Percentiles rank a stretch among this genome's conserved stretches.
Conservation (phyloP, 148 eudicot genomes). For the Cornus controversa region DNA sequence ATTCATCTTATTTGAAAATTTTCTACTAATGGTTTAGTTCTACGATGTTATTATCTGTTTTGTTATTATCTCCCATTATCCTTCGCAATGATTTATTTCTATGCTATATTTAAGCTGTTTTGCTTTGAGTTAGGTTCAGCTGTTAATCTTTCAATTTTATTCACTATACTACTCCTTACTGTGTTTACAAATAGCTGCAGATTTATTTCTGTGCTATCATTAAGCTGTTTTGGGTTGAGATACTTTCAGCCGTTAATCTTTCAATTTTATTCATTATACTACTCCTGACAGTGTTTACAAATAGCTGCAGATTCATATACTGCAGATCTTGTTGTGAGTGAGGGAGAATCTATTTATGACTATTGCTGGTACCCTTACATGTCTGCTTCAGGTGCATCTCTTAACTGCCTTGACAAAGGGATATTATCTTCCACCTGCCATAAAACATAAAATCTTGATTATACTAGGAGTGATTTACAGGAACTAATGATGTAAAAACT, state of each 20-base stretch:
- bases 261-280: background rate
- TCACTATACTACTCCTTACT: slow-evolving; percentile 4
- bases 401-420: slow-evolving; percentile 1
- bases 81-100: background rate
- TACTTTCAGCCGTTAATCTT: background rate
- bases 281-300: slow-evolving; percentile 8
- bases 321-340: slow-evolving; percentile 61
- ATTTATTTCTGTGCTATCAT: slow-evolving; percentile 16
- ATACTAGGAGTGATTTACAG: background rate
- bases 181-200: slow-evolving; percentile 36
- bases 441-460: background rate
- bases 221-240: background rate
- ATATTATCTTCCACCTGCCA: background rate
- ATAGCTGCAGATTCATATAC: slow-evolving; percentile 68
- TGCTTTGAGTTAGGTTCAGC: background rate
- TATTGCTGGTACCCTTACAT: slow-evolving; percentile 95
- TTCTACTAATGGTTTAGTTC: background rate
- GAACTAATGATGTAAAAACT: background rate
- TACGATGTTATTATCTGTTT: slow-evolving; percentile 1
- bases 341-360: slow-evolving; percentile 96
- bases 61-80: background rate
- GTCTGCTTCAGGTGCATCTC: slow-evolving; percentile 79
- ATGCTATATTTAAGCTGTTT: background rate
- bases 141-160: slow-evolving; percentile 1
- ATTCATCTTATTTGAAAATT: background rate